A percentile compares a stretch with the other conserved stretches of the same genome.
Conservation (phyloP, 805 yeast species). For the Groenewaldozyma tartarivorans region DNA sequence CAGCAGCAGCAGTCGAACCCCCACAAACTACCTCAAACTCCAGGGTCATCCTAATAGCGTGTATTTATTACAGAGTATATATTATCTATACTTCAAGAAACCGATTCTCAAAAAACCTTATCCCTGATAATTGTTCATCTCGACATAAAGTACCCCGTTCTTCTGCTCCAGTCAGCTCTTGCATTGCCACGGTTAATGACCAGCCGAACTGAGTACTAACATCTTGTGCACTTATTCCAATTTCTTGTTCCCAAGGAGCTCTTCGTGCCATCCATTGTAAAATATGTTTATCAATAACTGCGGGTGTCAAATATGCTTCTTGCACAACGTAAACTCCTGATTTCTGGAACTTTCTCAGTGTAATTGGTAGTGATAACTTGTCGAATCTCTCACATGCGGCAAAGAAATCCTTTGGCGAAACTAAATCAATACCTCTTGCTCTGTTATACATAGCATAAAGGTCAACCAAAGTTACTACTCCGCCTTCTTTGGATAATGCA, state of each 20-base stretch:
- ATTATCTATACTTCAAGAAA: slow-evolving; percentile 8
- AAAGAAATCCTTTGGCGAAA: slow-evolving; percentile 59
- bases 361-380: slow-evolving; percentile 47
- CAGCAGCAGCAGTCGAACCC: slow-evolving; percentile 2
- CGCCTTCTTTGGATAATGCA: slow-evolving; percentile 43
- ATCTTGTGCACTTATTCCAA: slow-evolving; percentile 31
- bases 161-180: slow-evolving; percentile 54
- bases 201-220: slow-evolving; percentile 47
- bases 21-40: slow-evolving; percentile 1
- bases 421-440: slow-evolving; percentile 53
- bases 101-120: slow-evolving; percentile 47
- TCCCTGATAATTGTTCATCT: slow-evolving; percentile 62
- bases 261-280: slow-evolving; percentile 18
- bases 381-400: slow-evolving; percentile 53
- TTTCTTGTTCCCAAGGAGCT: slow-evolving; percentile 19
- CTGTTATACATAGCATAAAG: slow-evolving; percentile 56
- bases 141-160: slow-evolving; percentile 47
- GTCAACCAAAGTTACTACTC: slow-evolving; percentile 52
- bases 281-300: slow-evolving; percentile 30
- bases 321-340: slow-evolving; percentile 34
- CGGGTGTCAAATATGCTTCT: slow-evolving; percentile 29
- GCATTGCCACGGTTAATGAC: slow-evolving; percentile 57
- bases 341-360: slow-evolving; percentile 30
- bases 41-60: background rate
- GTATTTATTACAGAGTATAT: slow-evolving; percentile 1